These are phyloP conservation scores for Iris macrosiphon DNA, from an alignment of 106 monocot species.

Conservation along the genomic window DNA sequence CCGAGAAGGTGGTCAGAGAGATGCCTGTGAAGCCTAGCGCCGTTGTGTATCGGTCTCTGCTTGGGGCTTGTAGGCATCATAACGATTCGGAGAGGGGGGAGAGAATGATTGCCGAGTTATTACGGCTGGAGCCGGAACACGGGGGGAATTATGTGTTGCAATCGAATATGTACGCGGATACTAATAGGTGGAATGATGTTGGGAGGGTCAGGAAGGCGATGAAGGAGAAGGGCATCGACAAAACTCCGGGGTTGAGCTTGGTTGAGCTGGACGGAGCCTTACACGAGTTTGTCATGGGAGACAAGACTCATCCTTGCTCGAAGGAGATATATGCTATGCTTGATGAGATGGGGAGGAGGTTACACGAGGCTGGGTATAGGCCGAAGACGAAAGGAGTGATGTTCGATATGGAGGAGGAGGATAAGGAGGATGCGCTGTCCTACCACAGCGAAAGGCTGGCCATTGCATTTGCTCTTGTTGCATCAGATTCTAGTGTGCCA, in stretches of 20 bases:
- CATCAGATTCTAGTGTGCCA: background rate
- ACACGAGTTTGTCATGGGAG: conserved; percentile 36
- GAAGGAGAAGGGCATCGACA: conserved; percentile 33
- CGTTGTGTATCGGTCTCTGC: conserved; percentile 21
- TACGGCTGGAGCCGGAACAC: conserved; percentile 26
- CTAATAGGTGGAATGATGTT: conserved; percentile 35
- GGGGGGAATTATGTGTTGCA: conserved; percentile 40
- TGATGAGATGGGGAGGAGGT: conserved; percentile 20
- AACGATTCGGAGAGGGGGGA: conserved; percentile 8
- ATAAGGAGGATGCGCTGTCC: conserved; percentile 7
- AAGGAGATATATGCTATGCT: conserved; percentile 33
- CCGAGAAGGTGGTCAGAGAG: conserved; percentile 10
- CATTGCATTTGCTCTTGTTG: conserved; percentile 6
- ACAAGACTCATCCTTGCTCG: conserved; percentile 11
- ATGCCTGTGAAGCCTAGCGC: conserved; percentile 38
- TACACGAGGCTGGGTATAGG: conserved; percentile 13
- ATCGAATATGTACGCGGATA: conserved; percentile 50
- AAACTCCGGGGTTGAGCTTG: conserved; percentile 41
- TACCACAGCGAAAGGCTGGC: conserved; percentile 22
- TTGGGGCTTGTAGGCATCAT: conserved; percentile 29
- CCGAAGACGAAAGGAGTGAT: conserved; percentile 9
- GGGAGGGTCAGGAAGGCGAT: conserved; percentile 28
- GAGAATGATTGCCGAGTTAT: conserved; percentile 3
- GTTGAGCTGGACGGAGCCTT: conserved; percentile 39
- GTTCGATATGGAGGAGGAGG: conserved; percentile 33